These are phyloP conservation scores for Starmerella bacillaris DNA, from an alignment of 805 yeast genomes.

Conservation along the genomic window DNA sequence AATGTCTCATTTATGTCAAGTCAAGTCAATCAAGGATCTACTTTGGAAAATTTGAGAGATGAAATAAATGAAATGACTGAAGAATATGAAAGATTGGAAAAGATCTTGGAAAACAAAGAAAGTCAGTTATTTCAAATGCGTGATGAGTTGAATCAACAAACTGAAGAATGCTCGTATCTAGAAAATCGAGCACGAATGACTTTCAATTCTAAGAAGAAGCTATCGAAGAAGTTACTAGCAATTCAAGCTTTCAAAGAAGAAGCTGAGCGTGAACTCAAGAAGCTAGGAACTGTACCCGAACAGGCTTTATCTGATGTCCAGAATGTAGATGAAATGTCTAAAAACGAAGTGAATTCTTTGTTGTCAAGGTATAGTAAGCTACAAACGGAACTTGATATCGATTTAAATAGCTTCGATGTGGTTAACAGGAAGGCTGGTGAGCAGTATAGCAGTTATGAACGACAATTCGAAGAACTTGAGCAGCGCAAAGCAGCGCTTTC, in stretches of 20 bases:
- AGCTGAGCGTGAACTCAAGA: neutral
- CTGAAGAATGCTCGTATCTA: neutral
- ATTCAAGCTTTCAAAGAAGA: neutral
- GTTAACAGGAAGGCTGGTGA: slow-evolving; percentile 81
- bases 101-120: neutral
- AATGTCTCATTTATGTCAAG: neutral
- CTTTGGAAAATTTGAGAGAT: neutral
- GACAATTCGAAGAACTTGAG: slow-evolving; percentile 39
- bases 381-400: slow-evolving; percentile 25
- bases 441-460: slow-evolving; percentile 46
- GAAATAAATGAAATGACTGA: neutral
- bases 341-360: slow-evolving; percentile 36
- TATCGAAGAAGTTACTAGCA: neutral
- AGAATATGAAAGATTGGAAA: neutral
- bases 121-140: neutral
- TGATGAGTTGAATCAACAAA: neutral
- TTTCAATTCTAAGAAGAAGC: neutral
- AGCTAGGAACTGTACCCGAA: slow-evolving; percentile 1
- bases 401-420: slow-evolving; percentile 47
- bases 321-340: slow-evolving; percentile 28
- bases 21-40: neutral
- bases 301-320: slow-evolving; percentile 21
- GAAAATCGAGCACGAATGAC: neutral
- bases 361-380: slow-evolving; percentile 19
- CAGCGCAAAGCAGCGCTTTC: slow-evolving; percentile 52